These are phyloP conservation scores for Penicillium arizonense DNA, from an alignment of 495 filamentous ascomycete genomes.

Conservation along the genomic window DNA sequence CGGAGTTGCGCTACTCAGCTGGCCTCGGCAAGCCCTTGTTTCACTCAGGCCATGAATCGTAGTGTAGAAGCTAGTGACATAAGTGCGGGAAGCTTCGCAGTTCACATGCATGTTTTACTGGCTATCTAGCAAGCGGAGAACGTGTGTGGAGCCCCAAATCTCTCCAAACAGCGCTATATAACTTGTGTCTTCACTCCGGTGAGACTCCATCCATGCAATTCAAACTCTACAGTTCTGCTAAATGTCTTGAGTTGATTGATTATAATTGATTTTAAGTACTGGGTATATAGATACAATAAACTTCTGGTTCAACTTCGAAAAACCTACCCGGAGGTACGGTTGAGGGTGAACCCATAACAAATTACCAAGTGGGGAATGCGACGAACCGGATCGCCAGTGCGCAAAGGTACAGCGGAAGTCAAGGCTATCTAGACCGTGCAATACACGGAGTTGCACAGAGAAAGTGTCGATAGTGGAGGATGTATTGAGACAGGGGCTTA, in stretches of 20 bases:
- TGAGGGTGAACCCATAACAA: neutral
- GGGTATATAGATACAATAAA: no score
- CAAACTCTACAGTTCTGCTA: neutral
- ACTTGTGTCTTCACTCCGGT: neutral
- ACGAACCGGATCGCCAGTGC: neutral
- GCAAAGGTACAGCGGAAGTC: neutral
- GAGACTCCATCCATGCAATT: neutral
- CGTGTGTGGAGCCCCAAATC: constrained; percentile 1
- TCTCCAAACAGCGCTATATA: neutral
- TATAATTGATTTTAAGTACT: no score
- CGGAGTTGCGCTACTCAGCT: neutral
- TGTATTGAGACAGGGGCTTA: constrained; percentile 4
- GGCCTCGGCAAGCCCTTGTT: constrained; percentile 4
- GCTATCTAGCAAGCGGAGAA: constrained; percentile 7
- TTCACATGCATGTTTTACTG: constrained; percentile 14
- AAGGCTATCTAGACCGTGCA: no score
- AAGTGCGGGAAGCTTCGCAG: constrained; percentile 5
- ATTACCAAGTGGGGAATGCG: neutral
- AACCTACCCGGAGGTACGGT: neutral
- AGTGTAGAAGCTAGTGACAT: constrained; percentile 1
- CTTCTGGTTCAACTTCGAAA: no score
- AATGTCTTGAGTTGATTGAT: no score
- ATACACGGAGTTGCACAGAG: neutral
- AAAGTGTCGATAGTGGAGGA: neutral
- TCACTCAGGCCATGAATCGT: neutral